Base-by-base conservation (phyloP, 2,329 filamentous ascomycete species). In the Venturia nashicola region DNA sequence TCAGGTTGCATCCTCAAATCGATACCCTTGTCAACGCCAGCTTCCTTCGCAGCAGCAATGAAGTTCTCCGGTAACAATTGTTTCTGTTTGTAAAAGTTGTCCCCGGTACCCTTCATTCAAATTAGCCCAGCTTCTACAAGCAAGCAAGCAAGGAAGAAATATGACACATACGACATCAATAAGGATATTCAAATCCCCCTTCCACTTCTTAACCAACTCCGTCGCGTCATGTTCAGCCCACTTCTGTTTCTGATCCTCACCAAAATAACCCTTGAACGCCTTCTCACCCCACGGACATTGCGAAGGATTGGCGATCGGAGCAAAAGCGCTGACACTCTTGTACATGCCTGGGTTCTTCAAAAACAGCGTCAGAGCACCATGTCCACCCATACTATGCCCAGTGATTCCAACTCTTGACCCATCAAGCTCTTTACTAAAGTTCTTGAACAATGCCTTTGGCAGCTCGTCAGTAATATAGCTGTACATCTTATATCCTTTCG, bases 41-140 rank as follows among this genome's bases (percentile, higher is more conserved):
- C 83, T 68, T 88, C 86, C 77, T 90, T 86, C 65, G 87, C 91
- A 14, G 89, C 92, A 70, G 85, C 82, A 68, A 88, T 84, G 62
- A 99, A 86, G 76, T 97, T 97, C 82, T 99, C 94, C 0, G 93
- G 94, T 51, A 97, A 82, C 64, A 99, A 81, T 77, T 99, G 94
- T 59, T 86, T 85, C 75, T 95, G 86, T 80, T 96, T 93, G 79
- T 97, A 97, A 76, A 97, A 99, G 77, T 93, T 91, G 80, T 99
- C 94, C 32, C 85, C 91, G 4, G 91, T 96, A 51, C 94, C 51
- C 51, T 57, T 18, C 9, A 4, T 20, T 3, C 51, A 20, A 94
- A 87, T 57, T 1, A 9, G 27, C 20, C 16, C n/a, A 16, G 18
- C 3, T 32, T 6, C 14, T 1, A 16, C 32, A 36, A 36, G 4